These are phyloP conservation scores for Penicillium simplicissimum DNA, from an alignment of 495 filamentous ascomycete species.

Conservation along the genomic window DNA sequence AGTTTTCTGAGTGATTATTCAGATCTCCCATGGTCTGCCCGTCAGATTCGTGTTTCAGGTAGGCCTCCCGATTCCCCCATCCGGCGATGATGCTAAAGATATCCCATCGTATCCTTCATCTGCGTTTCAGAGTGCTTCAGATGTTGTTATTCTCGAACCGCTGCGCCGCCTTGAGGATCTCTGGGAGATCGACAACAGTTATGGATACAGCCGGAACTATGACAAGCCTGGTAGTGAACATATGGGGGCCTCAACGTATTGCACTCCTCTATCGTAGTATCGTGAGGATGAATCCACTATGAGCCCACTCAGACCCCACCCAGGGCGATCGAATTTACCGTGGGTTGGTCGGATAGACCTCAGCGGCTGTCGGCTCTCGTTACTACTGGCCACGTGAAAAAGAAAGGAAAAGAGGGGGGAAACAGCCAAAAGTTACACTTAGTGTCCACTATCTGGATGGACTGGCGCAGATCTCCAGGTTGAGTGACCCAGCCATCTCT, in stretches of 20 bases:
- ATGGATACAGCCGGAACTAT: conserved; percentile 2
- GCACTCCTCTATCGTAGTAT: not conserved
- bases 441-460: not conserved
- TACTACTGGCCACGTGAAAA: not conserved
- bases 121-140: conserved; percentile 9
- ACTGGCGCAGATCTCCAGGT: not conserved
- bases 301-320: not conserved
- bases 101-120: not conserved
- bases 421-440: not conserved
- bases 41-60: conserved; percentile 15
- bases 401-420: not conserved
- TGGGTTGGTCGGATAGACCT: not conserved
- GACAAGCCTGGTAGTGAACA: too few species aligned
- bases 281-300: not conserved
- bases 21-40: conserved; percentile 14
- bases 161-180: not conserved
- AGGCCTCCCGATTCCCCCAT: conserved; percentile 3
- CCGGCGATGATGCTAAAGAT: conserved; percentile 18
- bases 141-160: not conserved
- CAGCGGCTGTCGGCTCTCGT: not conserved
- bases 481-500: not conserved
- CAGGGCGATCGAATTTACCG: not conserved
- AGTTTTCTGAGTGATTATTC: not conserved
- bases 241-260: not conserved
- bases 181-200: conserved; percentile 1